Evolutionary conservation across 495 filamentous ascomycete genomes (phyloP).

Genomic region (Wilcoxina mikolae): DNA sequence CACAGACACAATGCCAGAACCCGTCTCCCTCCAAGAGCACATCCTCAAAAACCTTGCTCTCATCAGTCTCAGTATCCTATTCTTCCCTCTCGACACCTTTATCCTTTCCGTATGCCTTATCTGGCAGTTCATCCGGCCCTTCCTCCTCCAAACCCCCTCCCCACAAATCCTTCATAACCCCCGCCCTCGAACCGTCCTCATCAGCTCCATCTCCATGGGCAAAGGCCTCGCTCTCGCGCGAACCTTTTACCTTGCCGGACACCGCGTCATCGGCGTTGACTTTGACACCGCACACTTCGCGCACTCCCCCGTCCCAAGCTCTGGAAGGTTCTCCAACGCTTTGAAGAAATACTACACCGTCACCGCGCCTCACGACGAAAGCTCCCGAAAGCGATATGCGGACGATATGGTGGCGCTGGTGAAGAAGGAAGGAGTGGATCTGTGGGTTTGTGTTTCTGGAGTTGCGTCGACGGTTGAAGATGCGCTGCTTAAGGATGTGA

Average conservation of each 20-base stretch:
- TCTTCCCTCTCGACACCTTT: constrained; percentile 41
- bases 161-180: constrained; percentile 9
- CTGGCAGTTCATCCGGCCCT: constrained; percentile 17
- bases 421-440: constrained; percentile 44
- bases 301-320: constrained; percentile 21
- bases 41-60: constrained; percentile 37
- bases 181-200: constrained; percentile 39
- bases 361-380: constrained; percentile 26
- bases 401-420: constrained; percentile 42
- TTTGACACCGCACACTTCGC: constrained; percentile 34
- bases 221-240: constrained; percentile 56
- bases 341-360: constrained; percentile 42
- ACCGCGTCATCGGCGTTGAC: constrained; percentile 60
- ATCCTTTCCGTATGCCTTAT: constrained; percentile 35
- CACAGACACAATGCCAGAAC: not conserved
- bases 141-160: not conserved
- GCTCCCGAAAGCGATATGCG: constrained; percentile 9
- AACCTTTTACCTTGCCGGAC: constrained; percentile 47
- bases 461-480: constrained; percentile 47
- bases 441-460: constrained; percentile 61
- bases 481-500: constrained; percentile 44
- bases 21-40: constrained; percentile 21
- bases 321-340: constrained; percentile 34
- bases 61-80: constrained; percentile 36
- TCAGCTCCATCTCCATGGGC: constrained; percentile 56